Evolutionary conservation across 306 rosid species (phyloP).

Genomic region (Ceratonia siliqua): DNA sequence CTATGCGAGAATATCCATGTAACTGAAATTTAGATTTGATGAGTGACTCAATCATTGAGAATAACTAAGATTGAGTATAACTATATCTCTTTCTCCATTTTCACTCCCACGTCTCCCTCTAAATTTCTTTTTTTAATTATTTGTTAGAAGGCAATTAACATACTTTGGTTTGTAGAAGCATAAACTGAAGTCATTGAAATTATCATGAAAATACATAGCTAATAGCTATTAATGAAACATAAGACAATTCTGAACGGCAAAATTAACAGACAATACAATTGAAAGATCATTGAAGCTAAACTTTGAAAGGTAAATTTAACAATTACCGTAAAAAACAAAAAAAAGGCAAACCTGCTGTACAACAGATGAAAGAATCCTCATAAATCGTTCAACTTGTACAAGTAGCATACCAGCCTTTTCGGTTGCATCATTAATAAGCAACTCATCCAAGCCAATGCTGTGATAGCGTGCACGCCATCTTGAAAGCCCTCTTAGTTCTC

Average conservation of each 20-base stretch:
- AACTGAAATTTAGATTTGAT: slow-evolving; percentile 13
- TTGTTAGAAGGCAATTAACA: slow-evolving; percentile 20
- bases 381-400: slow-evolving; percentile 90
- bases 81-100: background rate
- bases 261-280: slow-evolving; percentile 4
- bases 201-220: slow-evolving; percentile 11
- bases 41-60: slow-evolving; percentile 8
- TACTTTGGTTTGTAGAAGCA: slow-evolving; percentile 13
- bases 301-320: slow-evolving; percentile 22
- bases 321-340: background rate
- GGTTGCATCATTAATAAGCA: slow-evolving; percentile 67
- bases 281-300: slow-evolving; percentile 32
- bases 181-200: slow-evolving; percentile 5
- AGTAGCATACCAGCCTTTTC: slow-evolving; percentile 96
- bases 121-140: slow-evolving; percentile 15
- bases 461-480: slow-evolving; percentile 88
- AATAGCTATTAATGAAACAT: background rate
- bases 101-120: slow-evolving; percentile 7
- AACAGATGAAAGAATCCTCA: slow-evolving; percentile 90
- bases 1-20: slow-evolving; percentile 12
- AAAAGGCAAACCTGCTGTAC: slow-evolving; percentile 78
- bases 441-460: slow-evolving; percentile 83
- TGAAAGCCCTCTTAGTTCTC: slow-evolving; percentile 93
- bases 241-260: slow-evolving; percentile 2
- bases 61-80: background rate